Evolutionary conservation across 139 green algal species (phyloP).

Genomic region (Coelastrella sp.): DNA sequence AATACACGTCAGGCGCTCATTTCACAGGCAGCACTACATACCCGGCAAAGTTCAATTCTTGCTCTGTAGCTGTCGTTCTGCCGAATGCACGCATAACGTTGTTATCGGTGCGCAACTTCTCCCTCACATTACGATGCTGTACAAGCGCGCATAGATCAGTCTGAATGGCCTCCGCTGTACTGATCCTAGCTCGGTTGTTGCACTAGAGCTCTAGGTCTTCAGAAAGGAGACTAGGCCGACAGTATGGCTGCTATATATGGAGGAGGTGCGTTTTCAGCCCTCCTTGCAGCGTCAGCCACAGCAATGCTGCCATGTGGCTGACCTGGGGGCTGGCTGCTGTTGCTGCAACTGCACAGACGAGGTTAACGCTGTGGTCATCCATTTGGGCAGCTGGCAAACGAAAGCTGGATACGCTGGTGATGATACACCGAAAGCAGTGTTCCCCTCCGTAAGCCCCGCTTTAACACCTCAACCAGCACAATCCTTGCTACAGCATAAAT

Average conservation of each 20-base stretch:
- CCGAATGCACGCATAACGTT: too few species aligned
- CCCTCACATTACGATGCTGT: too few species aligned
- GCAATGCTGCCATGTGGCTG: neutral
- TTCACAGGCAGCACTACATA: too few species aligned
- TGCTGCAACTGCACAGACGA: conserved; percentile 80
- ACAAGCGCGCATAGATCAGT: too few species aligned
- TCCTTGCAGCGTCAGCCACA: neutral
- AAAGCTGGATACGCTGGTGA: conserved; percentile 97
- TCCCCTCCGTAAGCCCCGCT: conserved; percentile 75
- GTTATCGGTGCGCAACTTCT: too few species aligned
- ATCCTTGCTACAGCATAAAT: too few species aligned
- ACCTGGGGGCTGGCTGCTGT: neutral
- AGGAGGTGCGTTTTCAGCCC: conserved; percentile 44
- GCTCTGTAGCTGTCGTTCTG: too few species aligned
- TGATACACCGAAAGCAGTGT: conserved; percentile 95
- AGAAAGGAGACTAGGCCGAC: neutral
- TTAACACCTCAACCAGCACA: too few species aligned
- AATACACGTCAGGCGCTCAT: too few species aligned
- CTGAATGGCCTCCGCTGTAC: too few species aligned
- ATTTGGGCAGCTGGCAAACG: conserved; percentile 84
- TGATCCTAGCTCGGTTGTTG: too few species aligned
- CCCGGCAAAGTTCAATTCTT: too few species aligned
- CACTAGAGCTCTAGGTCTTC: neutral
- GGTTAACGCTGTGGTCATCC: conserved; percentile 95
- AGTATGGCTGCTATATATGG: conserved; percentile 61